Conservation (phyloP, 306 rosid species). For the Fragaria ananassa region DNA sequence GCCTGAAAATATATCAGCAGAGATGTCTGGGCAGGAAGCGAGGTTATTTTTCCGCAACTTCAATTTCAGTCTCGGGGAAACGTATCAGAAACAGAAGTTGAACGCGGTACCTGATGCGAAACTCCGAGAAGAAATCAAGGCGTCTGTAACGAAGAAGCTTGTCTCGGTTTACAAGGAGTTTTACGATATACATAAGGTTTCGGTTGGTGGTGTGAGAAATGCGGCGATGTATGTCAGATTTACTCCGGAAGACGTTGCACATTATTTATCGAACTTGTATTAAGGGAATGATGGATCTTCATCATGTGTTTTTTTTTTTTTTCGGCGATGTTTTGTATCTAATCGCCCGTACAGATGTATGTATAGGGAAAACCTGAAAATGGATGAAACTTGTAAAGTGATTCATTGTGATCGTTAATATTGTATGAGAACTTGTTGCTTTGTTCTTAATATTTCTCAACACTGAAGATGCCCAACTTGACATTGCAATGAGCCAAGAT, state of each 20-base stretch:
- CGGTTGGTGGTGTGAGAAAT: conserved; percentile 27
- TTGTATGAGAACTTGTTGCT: background rate
- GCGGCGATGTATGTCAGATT: conserved; percentile 23
- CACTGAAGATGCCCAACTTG: background rate
- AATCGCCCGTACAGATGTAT: background rate
- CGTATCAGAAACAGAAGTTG: conserved; percentile 45
- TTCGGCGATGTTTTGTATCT: background rate
- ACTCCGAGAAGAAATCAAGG: conserved; percentile 53
- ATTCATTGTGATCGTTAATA: background rate
- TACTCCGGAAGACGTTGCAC: conserved; percentile 53
- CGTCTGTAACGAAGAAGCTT: conserved; percentile 37
- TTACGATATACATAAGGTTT: conserved; percentile 29
- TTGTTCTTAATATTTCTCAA: background rate
- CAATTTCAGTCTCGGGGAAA: conserved; percentile 46
- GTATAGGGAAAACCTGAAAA: background rate
- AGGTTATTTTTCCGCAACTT: conserved; percentile 48
- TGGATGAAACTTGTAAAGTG: background rate
- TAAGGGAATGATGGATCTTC: background rate
- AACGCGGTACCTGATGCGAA: conserved; percentile 35
- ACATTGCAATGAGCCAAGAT: background rate
- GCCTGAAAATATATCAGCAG: conserved; percentile 41
- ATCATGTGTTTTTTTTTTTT: background rate
- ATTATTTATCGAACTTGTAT: conserved; percentile 50
- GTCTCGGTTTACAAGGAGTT: conserved; percentile 44
- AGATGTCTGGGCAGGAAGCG: conserved; percentile 38